Evolutionary conservation across 192 early-diverging fungal species (phyloP).

Genomic region (Dissophora ornata): DNA sequence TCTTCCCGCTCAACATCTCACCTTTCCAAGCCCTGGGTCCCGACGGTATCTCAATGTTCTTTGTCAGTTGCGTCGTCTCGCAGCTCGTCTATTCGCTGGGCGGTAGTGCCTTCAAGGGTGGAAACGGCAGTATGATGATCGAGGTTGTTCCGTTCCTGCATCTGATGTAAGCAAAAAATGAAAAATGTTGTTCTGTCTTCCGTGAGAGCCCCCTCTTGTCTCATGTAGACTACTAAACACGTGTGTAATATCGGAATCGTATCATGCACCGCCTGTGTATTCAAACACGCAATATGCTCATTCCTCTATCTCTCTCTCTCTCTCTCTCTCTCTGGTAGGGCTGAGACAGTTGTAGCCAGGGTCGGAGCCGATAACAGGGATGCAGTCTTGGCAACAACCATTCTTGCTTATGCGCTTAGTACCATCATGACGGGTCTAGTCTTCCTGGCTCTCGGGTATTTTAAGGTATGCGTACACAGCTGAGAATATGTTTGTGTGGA

Average conservation of each 20-base stretch:
- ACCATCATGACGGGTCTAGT: constrained; percentile 89
- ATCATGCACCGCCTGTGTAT: constrained; percentile 12
- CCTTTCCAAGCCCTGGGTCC: constrained; percentile 79
- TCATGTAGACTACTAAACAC: too few relatives aligned
- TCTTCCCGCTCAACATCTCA: constrained; percentile 85
- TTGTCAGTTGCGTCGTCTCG: constrained; percentile 78
- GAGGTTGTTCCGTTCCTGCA: constrained; percentile 92
- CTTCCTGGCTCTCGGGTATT: constrained; percentile 87
- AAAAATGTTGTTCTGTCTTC: too few relatives aligned
- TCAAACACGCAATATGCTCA: constrained; percentile 51
- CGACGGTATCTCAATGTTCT: constrained; percentile 95
- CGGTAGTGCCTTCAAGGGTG: constrained; percentile 91
- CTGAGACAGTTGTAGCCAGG: constrained; percentile 68
- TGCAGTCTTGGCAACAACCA: constrained; percentile 87
- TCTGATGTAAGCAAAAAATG: constrained; percentile 68
- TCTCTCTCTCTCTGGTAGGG: constrained; percentile 48
- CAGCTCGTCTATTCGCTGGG: constrained; percentile 82
- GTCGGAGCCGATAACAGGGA: constrained; percentile 72
- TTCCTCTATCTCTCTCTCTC: neutral
- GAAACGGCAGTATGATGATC: constrained; percentile 91
- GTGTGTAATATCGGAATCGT: too few relatives aligned
- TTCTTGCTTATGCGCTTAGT: constrained; percentile 88
- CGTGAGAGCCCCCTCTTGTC: too few relatives aligned
- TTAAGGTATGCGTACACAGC: constrained; percentile 69
- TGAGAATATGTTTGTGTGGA: too few relatives aligned